Conservation (phyloP, 2,329 filamentous ascomycete species). For the Hypoxylon sp. region DNA sequence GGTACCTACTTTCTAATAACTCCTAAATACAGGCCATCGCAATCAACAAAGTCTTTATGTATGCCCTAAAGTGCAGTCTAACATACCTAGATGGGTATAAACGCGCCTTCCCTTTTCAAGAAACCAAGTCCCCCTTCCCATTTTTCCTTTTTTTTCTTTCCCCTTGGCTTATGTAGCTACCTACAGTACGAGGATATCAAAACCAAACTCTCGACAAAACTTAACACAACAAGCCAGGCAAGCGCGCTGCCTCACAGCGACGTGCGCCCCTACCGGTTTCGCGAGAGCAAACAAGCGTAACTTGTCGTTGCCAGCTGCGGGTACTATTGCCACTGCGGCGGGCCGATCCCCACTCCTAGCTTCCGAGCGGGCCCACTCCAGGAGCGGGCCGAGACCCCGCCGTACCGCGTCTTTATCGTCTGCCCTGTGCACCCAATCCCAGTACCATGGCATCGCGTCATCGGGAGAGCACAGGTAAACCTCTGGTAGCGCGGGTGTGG, state of each 20-base stretch:
- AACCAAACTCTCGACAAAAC: constrained; percentile 29
- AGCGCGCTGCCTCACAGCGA: constrained; percentile 26
- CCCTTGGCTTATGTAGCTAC: neutral
- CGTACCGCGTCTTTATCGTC: neutral
- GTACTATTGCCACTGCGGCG: constrained; percentile 15
- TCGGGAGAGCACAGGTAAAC: constrained; percentile 22
- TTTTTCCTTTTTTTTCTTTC: neutral
- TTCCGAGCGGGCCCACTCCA: neutral
- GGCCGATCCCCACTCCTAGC: neutral
- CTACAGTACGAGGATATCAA: constrained; percentile 26
- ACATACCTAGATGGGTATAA: neutral
- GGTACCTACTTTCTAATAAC: too few species aligned
- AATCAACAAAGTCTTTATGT: too few species aligned
- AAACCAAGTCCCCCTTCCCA: neutral
- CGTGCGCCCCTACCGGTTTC: constrained; percentile 30
- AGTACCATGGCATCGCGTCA: constrained; percentile 22
- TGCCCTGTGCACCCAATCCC: constrained; percentile 20
- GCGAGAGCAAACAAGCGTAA: constrained; percentile 20
- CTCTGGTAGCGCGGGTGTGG: neutral
- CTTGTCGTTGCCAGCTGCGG: neutral
- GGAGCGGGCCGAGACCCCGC: neutral
- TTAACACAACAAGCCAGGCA: constrained; percentile 30
- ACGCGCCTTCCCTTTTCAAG: neutral
- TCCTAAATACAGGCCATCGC: too few species aligned
- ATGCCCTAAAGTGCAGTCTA: too few species aligned